Evolutionary conservation across 805 yeast genomes (phyloP), one percentile per base, ranked within the genome.

Genomic region (Vanderwaltozyma tropicalis): DNA sequence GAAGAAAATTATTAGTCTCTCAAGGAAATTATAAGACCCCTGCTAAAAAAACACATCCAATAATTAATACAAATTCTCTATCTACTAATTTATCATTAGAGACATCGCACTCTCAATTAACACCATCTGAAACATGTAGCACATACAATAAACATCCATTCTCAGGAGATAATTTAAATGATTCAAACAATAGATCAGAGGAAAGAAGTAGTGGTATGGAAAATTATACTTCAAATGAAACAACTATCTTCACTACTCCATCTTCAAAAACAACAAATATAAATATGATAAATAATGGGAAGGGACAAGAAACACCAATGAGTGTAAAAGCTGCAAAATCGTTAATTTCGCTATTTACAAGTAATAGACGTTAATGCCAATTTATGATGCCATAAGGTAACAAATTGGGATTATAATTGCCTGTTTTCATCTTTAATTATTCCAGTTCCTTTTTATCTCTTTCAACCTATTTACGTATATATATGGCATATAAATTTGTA

Each of bases 311-410:
- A 32, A 60, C 63, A 0, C 62, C 63, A 26, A 45, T 54, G 50
- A 56, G 61, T 31, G 56, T 58, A 11, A 54, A 56, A 28, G 63
- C 62, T 18, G 64, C 64, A 3, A 57, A 56, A 35, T 59, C 63
- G 5, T 42, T 60, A 37, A 34, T 60, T 13, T 55, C 57, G 20
- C 45, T 59, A 17, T 57, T 57, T 34, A 49, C 59, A 17, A 53
- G 61, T 20, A 44, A 40, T 26, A 38, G 36, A 32, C 14, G 26
- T 4, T 25, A 25, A 28, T 6, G 10, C 13, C 6, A n/a, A 5
- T n/a, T 4, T 14, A 27, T 27, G 14, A 5, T 6, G 5, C 14
- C 16, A 13, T n/a, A n/a, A n/a, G n/a, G n/a, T n/a, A n/a, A n/a
- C n/a, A n/a, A n/a, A n/a, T n/a, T n/a, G n/a, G n/a, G n/a, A n/a